Conservation (phyloP, 768 basidiomycete genomes). For the Phylloporus arenicola region DNA sequence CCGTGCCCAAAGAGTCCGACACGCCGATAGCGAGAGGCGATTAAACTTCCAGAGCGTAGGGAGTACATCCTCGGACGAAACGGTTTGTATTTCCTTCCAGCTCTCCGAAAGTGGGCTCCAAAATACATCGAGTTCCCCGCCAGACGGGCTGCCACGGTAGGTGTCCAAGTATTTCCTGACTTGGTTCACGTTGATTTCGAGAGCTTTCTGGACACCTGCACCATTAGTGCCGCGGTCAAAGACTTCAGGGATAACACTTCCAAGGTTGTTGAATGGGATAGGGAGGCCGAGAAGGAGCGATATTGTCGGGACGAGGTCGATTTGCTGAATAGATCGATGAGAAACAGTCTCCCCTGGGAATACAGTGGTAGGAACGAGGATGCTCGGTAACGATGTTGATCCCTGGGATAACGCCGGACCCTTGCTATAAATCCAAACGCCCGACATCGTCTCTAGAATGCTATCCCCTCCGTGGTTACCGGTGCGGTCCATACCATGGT, state of each 20-base stretch:
- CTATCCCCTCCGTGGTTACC: slow-evolving; percentile 97
- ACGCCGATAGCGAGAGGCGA: slow-evolving; percentile 44
- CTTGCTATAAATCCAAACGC: slow-evolving; percentile 91
- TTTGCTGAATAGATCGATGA: slow-evolving; percentile 78
- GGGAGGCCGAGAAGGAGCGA: slow-evolving; percentile 88
- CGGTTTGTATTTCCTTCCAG: slow-evolving; percentile 36
- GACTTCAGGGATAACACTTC: slow-evolving; percentile 84
- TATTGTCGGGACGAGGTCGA: slow-evolving; percentile 86
- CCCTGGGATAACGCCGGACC: slow-evolving; percentile 41
- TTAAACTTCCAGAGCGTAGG: slow-evolving; percentile 20
- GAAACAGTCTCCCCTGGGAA: slow-evolving; percentile 55
- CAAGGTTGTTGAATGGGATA: slow-evolving; percentile 94
- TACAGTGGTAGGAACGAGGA: slow-evolving; percentile 46
- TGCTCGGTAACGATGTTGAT: slow-evolving; percentile 38
- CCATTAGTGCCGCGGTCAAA: slow-evolving; percentile 51
- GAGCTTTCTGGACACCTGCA: slow-evolving; percentile 48
- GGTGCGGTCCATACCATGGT: slow-evolving; percentile 94
- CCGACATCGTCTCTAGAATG: slow-evolving; percentile 75
- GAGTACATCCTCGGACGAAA: slow-evolving; percentile 20
- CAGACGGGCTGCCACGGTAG: slow-evolving; percentile 67
- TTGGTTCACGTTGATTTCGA: slow-evolving; percentile 68
- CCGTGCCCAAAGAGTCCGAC: slow-evolving; percentile 90
- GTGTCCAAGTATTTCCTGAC: slow-evolving; percentile 69
- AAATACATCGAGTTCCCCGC: slow-evolving; percentile 64
- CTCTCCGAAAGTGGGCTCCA: slow-evolving; percentile 49